Base-by-base conservation (phyloP, 140 eudicot species). In the Erigeron philadelphicus region DNA sequence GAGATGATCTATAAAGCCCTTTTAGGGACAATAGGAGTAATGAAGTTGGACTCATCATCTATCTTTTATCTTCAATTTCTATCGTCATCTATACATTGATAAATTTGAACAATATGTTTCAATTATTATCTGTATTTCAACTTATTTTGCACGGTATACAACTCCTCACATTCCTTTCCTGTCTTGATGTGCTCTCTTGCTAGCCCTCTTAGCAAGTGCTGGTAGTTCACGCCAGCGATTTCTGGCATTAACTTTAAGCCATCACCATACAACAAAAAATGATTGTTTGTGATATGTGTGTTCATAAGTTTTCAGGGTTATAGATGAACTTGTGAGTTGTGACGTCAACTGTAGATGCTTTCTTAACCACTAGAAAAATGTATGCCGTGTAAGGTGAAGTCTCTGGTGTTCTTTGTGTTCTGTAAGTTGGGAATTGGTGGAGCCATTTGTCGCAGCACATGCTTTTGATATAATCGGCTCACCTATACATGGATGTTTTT, bases 401-500 rank as follows among this genome's bases (percentile, higher is more conserved):
- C n/a, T 64, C 13, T 73, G 54, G 62, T 25, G 38, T 74, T 25
- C 48, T 64, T 53, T 65, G 25, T 19, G 21, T 42, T 45, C 21
- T 47, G 35, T 56, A 7, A 61, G 64, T 72, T 1, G 2, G 41
- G 19, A 40, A 18, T 19, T 63, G 23, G 55, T 62, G 63, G 63
- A 73, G 40, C 44, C 71, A 41, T 62, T 50, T 50, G 12, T 59
- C 7, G 70, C 38, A 48, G 49, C 58, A 61, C 8, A 5, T 45
- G 21, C 13, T 57, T 44, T 57, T 23, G n/a, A 61, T 19, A 12
- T 48, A 3, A 11, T 11, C 17, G 60, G 61, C 59, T 46, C 16
- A 41, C 25, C 46, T 53, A 17, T 58, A 42, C 72, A 73, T 65
- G 72, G 56, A 9, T 31, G 54, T 45, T 55, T 61, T 57, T 45